A percentile compares a stretch with the other conserved stretches of the same genome.
phyloP scores from a whole-genome alignment of 306 rosid species.

The Cucumis cinereus region DNA sequence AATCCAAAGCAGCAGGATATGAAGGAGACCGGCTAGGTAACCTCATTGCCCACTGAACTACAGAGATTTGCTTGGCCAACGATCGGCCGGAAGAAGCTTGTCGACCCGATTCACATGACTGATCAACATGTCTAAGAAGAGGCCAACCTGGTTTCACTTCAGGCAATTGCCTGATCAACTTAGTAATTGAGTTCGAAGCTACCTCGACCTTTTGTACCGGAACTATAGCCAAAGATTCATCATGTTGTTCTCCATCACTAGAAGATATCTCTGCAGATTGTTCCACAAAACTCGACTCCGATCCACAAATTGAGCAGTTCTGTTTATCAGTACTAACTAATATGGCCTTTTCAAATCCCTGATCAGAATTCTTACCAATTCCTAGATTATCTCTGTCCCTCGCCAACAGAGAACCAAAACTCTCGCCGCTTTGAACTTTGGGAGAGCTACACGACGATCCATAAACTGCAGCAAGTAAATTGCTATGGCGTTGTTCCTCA shows the following conservation, averaged over 20 bases:
- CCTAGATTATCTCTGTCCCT: conserved; percentile 10
- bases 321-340: conserved; percentile 21
- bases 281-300: conserved; percentile 18
- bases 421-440: conserved; percentile 34
- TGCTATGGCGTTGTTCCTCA: conserved; percentile 23
- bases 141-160: conserved; percentile 93
- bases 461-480: conserved; percentile 37
- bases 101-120: conserved; percentile 20
- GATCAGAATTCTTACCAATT: conserved; percentile 22
- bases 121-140: conserved; percentile 37
- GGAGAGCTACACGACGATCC: conserved; percentile 19
- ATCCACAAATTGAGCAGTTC: conserved; percentile 48
- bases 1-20: conserved; percentile 17
- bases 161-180: conserved; percentile 27
- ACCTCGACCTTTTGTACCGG: conserved; percentile 37
- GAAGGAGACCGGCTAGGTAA: conserved; percentile 49
- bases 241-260: conserved; percentile 16
- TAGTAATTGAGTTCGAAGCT: conserved; percentile 17
- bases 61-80: conserved; percentile 37
- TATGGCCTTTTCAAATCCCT: conserved; percentile 36
- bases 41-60: conserved; percentile 96
- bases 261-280: conserved; percentile 30
- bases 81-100: conserved; percentile 16
- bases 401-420: conserved; percentile 9
- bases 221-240: conserved; percentile 59